Percentiles rank a stretch among this genome's conserved stretches.
phyloP scores from a whole-genome alignment of 2,329 filamentous ascomycete genomes.

The Parastagonospora nodorum region DNA sequence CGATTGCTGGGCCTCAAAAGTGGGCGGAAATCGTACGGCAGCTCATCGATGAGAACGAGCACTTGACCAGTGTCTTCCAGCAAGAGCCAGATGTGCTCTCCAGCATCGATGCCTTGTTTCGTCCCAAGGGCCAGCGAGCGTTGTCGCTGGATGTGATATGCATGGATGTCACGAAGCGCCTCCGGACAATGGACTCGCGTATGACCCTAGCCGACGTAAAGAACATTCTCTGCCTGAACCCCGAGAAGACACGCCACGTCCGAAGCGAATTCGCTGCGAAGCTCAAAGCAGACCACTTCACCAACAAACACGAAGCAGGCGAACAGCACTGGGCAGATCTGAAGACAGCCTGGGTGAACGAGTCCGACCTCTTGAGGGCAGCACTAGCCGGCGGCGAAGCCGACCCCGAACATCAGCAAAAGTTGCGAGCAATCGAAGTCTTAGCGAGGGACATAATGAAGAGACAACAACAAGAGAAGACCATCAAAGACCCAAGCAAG shows the following conservation, averaged over 20 bases:
- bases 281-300: slow-evolving; percentile 69
- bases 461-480: slow-evolving; percentile 70
- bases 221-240: slow-evolving; percentile 70
- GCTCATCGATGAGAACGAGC: slow-evolving; percentile 67
- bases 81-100: slow-evolving; percentile 60
- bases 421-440: slow-evolving; percentile 70
- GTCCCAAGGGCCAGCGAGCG: slow-evolving; percentile 60
- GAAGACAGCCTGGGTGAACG: slow-evolving; percentile 69
- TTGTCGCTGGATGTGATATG: slow-evolving; percentile 79
- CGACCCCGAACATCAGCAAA: slow-evolving; percentile 60
- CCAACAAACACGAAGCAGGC: slow-evolving; percentile 74
- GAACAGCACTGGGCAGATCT: slow-evolving; percentile 72
- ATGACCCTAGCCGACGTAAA: slow-evolving; percentile 78
- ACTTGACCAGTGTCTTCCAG: slow-evolving; percentile 68
- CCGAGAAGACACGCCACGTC: slow-evolving; percentile 68
- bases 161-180: slow-evolving; percentile 79
- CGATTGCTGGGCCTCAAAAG: slow-evolving; percentile 70
- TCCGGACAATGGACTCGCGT: slow-evolving; percentile 67
- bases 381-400: slow-evolving; percentile 58
- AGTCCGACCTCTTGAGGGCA: slow-evolving; percentile 60
- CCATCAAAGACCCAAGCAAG: slow-evolving; percentile 58
- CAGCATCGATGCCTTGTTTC: slow-evolving; percentile 29
- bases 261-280: slow-evolving; percentile 70
- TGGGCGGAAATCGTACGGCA: slow-evolving; percentile 75
- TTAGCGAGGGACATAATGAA: slow-evolving; percentile 80